Evolutionary conservation across 2,329 filamentous ascomycete species (phyloP).

Genomic region (Penicillium sp.): DNA sequence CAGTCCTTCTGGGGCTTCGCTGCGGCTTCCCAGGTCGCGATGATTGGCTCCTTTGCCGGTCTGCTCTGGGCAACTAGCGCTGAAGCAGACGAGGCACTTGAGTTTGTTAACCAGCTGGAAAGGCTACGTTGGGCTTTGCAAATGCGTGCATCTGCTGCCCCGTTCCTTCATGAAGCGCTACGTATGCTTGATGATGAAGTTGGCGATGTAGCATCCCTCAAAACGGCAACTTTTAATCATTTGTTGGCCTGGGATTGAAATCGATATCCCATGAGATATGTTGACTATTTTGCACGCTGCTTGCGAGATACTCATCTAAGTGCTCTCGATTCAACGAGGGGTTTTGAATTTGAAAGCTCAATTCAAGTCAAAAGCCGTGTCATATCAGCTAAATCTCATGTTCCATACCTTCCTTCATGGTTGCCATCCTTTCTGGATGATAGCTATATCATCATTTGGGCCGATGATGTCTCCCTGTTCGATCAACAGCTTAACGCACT

Average conservation of each 20-base stretch:
- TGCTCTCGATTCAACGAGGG: background rate
- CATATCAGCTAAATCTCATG: background rate
- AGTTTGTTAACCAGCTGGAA: constrained; percentile 43
- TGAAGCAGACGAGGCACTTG: constrained; percentile 38
- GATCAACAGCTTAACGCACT: constrained; percentile 1
- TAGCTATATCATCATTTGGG: constrained; percentile 9
- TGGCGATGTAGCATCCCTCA: constrained; percentile 12
- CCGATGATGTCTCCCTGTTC: constrained; percentile 5
- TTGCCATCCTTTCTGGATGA: background rate
- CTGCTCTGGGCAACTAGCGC: constrained; percentile 43
- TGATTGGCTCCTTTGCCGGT: constrained; percentile 50
- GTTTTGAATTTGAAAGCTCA: background rate
- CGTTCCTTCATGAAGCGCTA: constrained; percentile 18
- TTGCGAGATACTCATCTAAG: background rate
- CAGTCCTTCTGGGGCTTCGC: constrained; percentile 55
- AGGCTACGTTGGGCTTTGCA: constrained; percentile 50
- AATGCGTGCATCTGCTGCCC: constrained; percentile 27
- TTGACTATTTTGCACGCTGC: background rate
- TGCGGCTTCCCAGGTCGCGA: constrained; percentile 48
- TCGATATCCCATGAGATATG: background rate
- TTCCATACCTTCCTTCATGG: background rate
- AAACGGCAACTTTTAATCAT: constrained; percentile 6
- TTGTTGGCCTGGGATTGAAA: constrained; percentile 4
- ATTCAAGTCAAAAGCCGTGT: background rate
- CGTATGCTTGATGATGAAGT: constrained; percentile 21